A percentile compares a stretch with the other conserved stretches of the same genome.
phyloP scores from a whole-genome alignment of 805 yeast species.

The Hanseniaspora vineae region DNA sequence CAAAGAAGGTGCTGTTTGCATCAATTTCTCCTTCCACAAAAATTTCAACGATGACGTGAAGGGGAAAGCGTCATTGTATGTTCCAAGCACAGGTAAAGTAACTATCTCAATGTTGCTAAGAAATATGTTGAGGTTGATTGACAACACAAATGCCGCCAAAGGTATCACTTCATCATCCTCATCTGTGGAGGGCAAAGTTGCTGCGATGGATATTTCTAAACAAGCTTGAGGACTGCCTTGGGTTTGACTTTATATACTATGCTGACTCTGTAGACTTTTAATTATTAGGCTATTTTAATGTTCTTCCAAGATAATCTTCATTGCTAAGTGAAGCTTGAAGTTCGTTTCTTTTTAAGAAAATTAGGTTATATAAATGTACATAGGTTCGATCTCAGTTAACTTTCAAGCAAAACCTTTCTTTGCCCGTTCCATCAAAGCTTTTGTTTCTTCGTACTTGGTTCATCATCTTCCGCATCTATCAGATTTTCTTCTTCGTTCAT shows the following conservation, averaged over 20 bases:
- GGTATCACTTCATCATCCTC: constrained; percentile 2
- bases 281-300: too few relatives aligned
- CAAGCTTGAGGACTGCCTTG: too few relatives aligned
- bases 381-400: too few relatives aligned
- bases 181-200: background rate
- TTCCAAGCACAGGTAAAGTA: constrained; percentile 92
- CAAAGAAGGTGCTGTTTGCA: constrained; percentile 78
- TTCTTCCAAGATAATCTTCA: too few relatives aligned
- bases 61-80: constrained; percentile 77
- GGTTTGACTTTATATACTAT: too few relatives aligned
- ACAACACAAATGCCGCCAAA: constrained; percentile 31
- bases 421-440: constrained; percentile 3
- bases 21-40: constrained; percentile 81
- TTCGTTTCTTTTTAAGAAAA: too few relatives aligned
- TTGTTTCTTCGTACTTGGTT: constrained; percentile 20
- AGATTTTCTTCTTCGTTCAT: constrained; percentile 27
- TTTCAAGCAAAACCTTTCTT: too few relatives aligned
- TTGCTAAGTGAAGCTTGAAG: too few relatives aligned
- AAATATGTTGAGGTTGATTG: constrained; percentile 70
- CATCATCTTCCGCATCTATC: constrained; percentile 15
- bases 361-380: too few relatives aligned
- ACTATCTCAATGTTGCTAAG: constrained; percentile 90
- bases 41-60: constrained; percentile 79
- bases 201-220: background rate
- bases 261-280: too few relatives aligned